Conservation (phyloP, 2,329 filamentous ascomycete genomes). For the Talaromyces sp. region DNA sequence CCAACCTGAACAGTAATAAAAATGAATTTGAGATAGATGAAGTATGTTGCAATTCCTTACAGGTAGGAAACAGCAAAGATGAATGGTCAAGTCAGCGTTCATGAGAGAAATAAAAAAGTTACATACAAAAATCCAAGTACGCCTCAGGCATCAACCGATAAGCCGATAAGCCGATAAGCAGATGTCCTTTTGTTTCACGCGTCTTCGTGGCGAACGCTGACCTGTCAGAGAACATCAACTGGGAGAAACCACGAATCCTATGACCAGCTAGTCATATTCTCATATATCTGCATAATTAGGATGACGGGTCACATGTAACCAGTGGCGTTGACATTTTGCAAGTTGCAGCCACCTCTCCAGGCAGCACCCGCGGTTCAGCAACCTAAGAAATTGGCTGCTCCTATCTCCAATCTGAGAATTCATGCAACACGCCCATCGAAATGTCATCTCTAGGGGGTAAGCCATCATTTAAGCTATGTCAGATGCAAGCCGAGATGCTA, state of each 20-base stretch:
- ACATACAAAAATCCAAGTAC: not conserved
- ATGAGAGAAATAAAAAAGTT: not conserved
- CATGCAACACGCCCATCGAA: not conserved
- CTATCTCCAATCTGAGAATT: not conserved
- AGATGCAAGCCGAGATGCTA: not conserved
- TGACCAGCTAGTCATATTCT: not conserved
- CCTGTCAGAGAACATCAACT: not conserved
- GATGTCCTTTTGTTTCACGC: not conserved
- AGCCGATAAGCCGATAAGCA: constrained; percentile 2
- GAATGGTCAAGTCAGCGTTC: not conserved
- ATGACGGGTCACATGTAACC: not conserved
- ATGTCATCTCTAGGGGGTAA: constrained; percentile 13
- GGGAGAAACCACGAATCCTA: not conserved
- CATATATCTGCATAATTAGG: too few species aligned
- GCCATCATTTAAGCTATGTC: not conserved
- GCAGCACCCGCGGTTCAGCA: constrained; percentile 2
- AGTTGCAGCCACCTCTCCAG: constrained; percentile 4
- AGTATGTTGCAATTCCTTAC: not conserved
- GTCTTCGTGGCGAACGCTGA: not conserved
- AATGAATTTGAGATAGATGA: not conserved
- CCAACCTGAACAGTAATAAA: not conserved
- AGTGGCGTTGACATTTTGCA: not conserved
- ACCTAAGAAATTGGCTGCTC: not conserved
- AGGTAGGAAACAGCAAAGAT: too few species aligned
- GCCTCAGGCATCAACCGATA: constrained; percentile 5